phyloP scores from a whole-genome alignment of 1,139 yeast genomes.

The Debaryomyces coudertii region DNA sequence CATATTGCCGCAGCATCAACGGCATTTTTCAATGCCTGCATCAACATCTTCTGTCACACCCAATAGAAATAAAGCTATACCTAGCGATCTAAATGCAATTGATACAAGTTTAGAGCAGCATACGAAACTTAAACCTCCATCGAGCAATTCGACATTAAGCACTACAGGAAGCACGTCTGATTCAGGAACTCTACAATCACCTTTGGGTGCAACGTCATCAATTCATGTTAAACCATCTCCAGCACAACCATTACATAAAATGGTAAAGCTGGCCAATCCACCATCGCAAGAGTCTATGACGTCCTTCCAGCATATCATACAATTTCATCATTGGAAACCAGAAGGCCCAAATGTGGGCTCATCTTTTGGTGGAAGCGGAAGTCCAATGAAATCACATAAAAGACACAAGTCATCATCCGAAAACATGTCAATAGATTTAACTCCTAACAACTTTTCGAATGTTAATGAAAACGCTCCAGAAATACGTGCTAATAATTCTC shows the following conservation, averaged over 20 bases:
- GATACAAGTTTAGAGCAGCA: neutral
- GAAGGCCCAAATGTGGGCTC: constrained; percentile 31
- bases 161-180: neutral
- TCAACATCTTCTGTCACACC: constrained; percentile 6
- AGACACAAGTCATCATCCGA: constrained; percentile 26
- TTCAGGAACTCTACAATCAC: constrained; percentile 19
- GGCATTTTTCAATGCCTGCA: constrained; percentile 49
- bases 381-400: constrained; percentile 19
- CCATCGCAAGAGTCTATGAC: constrained; percentile 55
- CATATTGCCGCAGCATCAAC: constrained; percentile 36
- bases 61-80: constrained; percentile 14
- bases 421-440: constrained; percentile 16
- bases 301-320: constrained; percentile 54
- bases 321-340: constrained; percentile 58
- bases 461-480: neutral
- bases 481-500: constrained; percentile 1
- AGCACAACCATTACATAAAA: constrained; percentile 49
- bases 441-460: constrained; percentile 3
- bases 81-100: constrained; percentile 9
- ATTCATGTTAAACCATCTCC: constrained; percentile 50
- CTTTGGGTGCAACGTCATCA: constrained; percentile 36
- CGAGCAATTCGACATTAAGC: neutral
- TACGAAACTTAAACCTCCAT: constrained; percentile 11
- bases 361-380: constrained; percentile 7
- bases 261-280: constrained; percentile 35